Conservation (phyloP, 495 filamentous ascomycete species). For the Evernia prunastri region DNA sequence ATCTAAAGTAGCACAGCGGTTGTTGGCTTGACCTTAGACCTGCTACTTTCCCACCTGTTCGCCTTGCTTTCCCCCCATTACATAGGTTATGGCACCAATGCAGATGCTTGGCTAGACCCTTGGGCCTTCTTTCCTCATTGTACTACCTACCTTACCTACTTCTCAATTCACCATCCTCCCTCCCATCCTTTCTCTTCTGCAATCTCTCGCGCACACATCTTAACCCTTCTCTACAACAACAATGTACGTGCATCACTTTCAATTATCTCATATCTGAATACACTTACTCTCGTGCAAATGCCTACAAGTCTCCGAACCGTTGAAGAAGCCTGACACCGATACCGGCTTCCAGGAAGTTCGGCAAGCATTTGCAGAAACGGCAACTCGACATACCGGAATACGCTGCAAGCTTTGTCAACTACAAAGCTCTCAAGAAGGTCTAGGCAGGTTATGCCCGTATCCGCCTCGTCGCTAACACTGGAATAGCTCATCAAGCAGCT, state of each 20-base stretch:
- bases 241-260: conserved; percentile 20
- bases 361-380: conserved; percentile 96
- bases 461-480: conserved; percentile 12
- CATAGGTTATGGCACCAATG: conserved; percentile 6
- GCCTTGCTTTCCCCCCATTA: background rate
- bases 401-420: conserved; percentile 97
- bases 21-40: background rate
- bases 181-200: background rate
- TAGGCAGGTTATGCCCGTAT: background rate
- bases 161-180: background rate
- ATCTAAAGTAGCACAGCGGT: conserved; percentile 13
- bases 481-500: conserved; percentile 94
- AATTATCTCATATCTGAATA: conserved; percentile 1
- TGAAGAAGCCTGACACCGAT: conserved; percentile 19
- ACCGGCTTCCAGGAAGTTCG: conserved; percentile 76
- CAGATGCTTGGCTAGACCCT: conserved; percentile 11
- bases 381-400: conserved; percentile 99
- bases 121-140: background rate
- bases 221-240: conserved; percentile 1
- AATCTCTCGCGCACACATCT: background rate
- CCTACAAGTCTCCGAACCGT: background rate
- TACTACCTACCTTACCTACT: conserved; percentile 5
- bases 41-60: background rate
- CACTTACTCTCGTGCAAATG: background rate
- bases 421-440: conserved; percentile 98